Base-by-base conservation (phyloP, 2,329 filamentous ascomycete genomes). In the Aureobasidium namibiae region DNA sequence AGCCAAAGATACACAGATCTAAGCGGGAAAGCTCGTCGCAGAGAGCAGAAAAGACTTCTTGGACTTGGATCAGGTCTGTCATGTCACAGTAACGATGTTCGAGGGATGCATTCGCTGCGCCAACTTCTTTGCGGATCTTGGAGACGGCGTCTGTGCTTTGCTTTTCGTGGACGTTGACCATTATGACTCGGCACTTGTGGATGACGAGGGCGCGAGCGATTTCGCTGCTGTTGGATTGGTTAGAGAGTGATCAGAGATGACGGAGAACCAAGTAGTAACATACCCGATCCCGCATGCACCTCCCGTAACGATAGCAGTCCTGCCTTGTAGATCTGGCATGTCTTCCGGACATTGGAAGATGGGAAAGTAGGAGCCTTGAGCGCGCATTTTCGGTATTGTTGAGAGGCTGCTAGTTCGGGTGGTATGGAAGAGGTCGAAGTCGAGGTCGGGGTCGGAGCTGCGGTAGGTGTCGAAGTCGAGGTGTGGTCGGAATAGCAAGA, bases 401-500 rank as follows among this genome's bases (percentile, higher is more conserved):
- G 23, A 16, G 26, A 31, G 4, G 16, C 26, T 41, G 18, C 11
- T 29, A 31, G 23, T 14, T 65, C 94, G 90, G 14, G 88, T 88
- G n/a, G n/a, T n/a, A 78, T 97, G 96, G 82, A 97, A 97, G 68
- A 97, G 92, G 65, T 94, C 88, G 63, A 97, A 3, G 18, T 41
- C 21, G 38, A 41, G 33, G 33, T 36, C 14, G 33, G 14, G 33
- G 5, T 14, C 8, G 23, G 7, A 21, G 21, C 24, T 5, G 38
- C 23, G 39, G 39, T 42, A 13, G 39, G 14, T 18, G 39, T 42
- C 23, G 41, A 26, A 21, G 7, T 44, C 23, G 23, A 45, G 81
- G 73, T 96, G 86, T 56, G 52, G 6, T 46, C 54, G 23, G 54
- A 57, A 23, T 57, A 57, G 34, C 54, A 57, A 11, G 41, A 46